Evolutionary conservation across 208 protist species (phyloP), one percentile per base, ranked within the genome.

Genomic region (Leishmania turanica): DNA sequence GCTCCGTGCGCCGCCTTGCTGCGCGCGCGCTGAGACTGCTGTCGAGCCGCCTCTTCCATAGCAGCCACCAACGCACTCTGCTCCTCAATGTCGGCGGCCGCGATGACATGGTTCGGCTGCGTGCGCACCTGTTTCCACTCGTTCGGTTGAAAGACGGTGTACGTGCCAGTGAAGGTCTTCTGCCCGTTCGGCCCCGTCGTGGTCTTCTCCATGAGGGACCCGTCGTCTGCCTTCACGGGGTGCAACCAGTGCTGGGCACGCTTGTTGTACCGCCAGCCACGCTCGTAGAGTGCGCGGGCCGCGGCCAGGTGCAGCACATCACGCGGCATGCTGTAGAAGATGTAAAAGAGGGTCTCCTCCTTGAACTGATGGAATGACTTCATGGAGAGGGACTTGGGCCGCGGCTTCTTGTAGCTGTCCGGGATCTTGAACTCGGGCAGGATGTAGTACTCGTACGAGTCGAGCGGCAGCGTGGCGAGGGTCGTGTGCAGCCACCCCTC

Each of bases 261-360:
- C 84, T 93, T 96, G 92, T 98, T 81, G 79, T 94, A 98, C 65
- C 84, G 89, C 98, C 98, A 99, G 45, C 95, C 88, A 6, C 97
- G 89, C 65, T 97, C 95, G 84, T 96, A 95, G 49, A 99, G 82
- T 45, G 98, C 97, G 0, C 89, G 85, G 13, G 98, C 98, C 5
- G 98, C 98, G 49, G 95, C 94, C 7, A 99, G 78, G 85, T 99
- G 98, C 37, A 99, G 89, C 56, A 98, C 92, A 82, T 99, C 99
- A 11, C 98, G 85, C 31, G 99, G 98, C 98, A 99, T 99, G 73
- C 93, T 94, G 86, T 99, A 99, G 85, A 99, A 99, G 75, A 99
- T 99, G 86, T 99, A 99, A 72, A 99, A 98, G 27, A 99, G 92
- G 24, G 98, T 99, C 31, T 99, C 97, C 45, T 99, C 88, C 77